A percentile compares a stretch with the other conserved stretches of the same genome.
Conservation (phyloP, 306 rosid species). For the Dryas drummondii region DNA sequence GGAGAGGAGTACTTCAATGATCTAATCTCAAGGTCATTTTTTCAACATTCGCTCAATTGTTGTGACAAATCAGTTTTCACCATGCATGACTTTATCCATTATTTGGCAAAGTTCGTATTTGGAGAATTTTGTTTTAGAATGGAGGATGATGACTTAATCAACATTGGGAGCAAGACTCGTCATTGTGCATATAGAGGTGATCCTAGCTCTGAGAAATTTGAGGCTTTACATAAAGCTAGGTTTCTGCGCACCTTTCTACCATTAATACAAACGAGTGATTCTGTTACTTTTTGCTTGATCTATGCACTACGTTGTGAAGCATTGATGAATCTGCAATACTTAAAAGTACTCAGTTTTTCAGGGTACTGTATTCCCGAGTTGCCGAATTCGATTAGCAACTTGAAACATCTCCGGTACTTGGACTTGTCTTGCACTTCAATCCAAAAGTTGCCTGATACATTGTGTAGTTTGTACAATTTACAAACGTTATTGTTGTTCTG, state of each 20-base stretch:
- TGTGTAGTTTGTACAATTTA: background rate
- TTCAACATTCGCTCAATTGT: background rate
- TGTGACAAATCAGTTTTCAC: background rate
- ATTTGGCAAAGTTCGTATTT: constrained; percentile 5
- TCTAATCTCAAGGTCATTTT: constrained; percentile 25
- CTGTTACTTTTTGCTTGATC: too few species aligned
- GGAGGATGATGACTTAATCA: background rate
- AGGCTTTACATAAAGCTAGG: background rate
- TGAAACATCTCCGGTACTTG: background rate
- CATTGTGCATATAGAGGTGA: background rate
- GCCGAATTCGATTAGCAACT: too few species aligned
- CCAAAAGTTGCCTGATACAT: background rate
- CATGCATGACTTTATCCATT: constrained; percentile 9
- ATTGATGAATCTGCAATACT: too few species aligned
- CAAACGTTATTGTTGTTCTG: background rate
- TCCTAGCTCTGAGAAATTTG: background rate
- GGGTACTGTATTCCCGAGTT: too few species aligned
- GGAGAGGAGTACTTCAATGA: constrained; percentile 30
- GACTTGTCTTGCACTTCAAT: background rate
- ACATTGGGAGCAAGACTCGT: background rate
- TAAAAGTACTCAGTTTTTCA: too few species aligned
- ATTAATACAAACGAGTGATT: too few species aligned
- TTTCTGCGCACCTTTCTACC: constrained; percentile 5
- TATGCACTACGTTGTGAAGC: too few species aligned
- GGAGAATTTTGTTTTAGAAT: background rate